Evolutionary conservation across 805 yeast species (phyloP).

Genomic region (Candida ficus): DNA sequence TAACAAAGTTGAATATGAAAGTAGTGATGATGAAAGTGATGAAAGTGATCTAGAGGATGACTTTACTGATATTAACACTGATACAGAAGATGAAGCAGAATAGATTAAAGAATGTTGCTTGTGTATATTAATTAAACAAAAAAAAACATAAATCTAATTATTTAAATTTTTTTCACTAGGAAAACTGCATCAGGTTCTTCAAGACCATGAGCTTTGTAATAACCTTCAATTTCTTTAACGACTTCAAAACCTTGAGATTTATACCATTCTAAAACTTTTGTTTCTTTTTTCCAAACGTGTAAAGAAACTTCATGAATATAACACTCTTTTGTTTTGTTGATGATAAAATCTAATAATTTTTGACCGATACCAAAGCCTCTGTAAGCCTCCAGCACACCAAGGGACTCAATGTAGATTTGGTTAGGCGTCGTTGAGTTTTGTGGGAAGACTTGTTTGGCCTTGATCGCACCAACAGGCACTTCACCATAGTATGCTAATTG

Average conservation of each 20-base stretch:
- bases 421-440: constrained; percentile 42
- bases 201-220: constrained; percentile 43
- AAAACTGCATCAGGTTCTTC: constrained; percentile 44
- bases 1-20: constrained; percentile 32
- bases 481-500: constrained; percentile 50
- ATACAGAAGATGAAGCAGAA: constrained; percentile 57
- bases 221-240: constrained; percentile 34
- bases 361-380: constrained; percentile 57
- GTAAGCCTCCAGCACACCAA: constrained; percentile 66
- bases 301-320: constrained; percentile 48
- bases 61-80: constrained; percentile 54
- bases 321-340: constrained; percentile 48
- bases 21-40: constrained; percentile 38
- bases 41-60: constrained; percentile 38
- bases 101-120: constrained; percentile 13
- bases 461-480: constrained; percentile 75
- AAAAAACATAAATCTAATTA: no score
- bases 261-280: constrained; percentile 46
- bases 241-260: constrained; percentile 42
- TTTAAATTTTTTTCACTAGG: constrained; percentile 28
- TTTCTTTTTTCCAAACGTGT: constrained; percentile 47
- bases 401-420: constrained; percentile 56
- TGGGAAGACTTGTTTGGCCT: constrained; percentile 46
- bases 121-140: not conserved
- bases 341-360: constrained; percentile 50